Conservation (phyloP, 2,329 filamentous ascomycete genomes). For the Monilinia laxa region DNA sequence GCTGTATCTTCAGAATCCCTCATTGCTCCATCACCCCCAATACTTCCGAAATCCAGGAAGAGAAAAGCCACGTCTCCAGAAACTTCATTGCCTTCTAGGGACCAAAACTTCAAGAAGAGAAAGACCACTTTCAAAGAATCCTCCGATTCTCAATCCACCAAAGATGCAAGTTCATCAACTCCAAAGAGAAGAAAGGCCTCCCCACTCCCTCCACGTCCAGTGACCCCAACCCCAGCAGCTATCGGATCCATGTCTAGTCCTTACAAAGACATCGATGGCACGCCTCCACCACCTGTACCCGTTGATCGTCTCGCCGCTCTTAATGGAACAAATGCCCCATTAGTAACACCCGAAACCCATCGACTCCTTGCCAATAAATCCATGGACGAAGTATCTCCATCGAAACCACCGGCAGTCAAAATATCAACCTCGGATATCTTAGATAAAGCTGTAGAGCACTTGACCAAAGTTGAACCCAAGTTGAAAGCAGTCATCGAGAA, state of each 20-base stretch:
- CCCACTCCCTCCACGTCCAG: slow-evolving; percentile 36
- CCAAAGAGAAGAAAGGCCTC: slow-evolving; percentile 24
- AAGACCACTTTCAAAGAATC: slow-evolving; percentile 30
- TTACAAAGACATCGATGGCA: slow-evolving; percentile 44
- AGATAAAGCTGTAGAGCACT: slow-evolving; percentile 70
- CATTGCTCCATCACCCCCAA: neutral
- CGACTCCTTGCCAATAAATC: slow-evolving; percentile 57
- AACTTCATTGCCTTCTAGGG: neutral
- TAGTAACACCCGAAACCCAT: slow-evolving; percentile 70
- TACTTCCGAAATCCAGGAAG: neutral
- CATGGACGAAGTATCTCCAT: slow-evolving; percentile 56
- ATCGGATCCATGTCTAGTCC: slow-evolving; percentile 49
- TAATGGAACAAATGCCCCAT: slow-evolving; percentile 64
- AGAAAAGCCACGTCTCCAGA: neutral
- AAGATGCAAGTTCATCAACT: slow-evolving; percentile 32
- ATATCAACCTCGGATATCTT: slow-evolving; percentile 70
- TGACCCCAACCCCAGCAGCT: slow-evolving; percentile 51
- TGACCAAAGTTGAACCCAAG: slow-evolving; percentile 70
- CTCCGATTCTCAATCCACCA: slow-evolving; percentile 22
- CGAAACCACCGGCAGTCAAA: slow-evolving; percentile 42
- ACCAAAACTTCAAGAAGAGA: slow-evolving; percentile 29
- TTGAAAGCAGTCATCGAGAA: slow-evolving; percentile 71
- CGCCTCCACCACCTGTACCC: slow-evolving; percentile 31
- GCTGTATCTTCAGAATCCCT: neutral
- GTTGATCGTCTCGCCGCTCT: slow-evolving; percentile 59